Evolutionary conservation across 2,329 filamentous ascomycete species (phyloP), one percentile per base, ranked within the genome.

Genomic region (Aplosporella prunicola): DNA sequence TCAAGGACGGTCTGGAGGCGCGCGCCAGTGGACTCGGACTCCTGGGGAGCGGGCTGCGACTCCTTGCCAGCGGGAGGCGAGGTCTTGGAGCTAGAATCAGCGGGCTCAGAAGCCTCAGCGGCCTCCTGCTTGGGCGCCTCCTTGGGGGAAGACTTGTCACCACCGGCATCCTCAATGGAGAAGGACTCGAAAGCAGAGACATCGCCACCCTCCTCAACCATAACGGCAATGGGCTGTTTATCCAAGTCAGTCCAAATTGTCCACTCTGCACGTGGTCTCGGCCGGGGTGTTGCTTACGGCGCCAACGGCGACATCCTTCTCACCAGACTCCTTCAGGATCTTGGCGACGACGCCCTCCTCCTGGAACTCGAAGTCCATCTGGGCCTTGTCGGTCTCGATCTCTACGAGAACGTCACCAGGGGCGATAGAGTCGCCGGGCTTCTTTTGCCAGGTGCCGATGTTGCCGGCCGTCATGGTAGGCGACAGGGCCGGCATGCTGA

Each of bases 351-450:
- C 76, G 71, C 89, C 91, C 61, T 96, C 91, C 57, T 98, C 91
- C 67, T 98, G 91, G 68, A 93, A 96, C 67, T 98, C 91, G 62
- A 98, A 96, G 71, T 98, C 91, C 91, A 98, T 98, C 71, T 96
- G 91, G 47, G 91, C 91, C 76, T 98, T 98, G 68, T 98, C 91
- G 53, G 91, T 98, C 76, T 98, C 91, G 56, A 96, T 94, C 73
- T 94, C 88, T 51, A 94, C 88, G 51, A 98, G 70, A 31, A 98
- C 91, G 61, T 98, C 91, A 61, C 91, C 91, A 35, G 93, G 88
- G 41, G 76, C 70, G 62, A 98, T 80, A 45, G 71, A 58, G 64
- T 98, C 91, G 58, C 91, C 91, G 49, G 79, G 73, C 71, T 95
- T 93, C 77, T 96, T 98, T 71, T 96, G 86, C 91, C 91, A 98